A percentile compares a stretch with the other conserved stretches of the same genome.
phyloP scores from a whole-genome alignment of 2,329 filamentous ascomycete genomes.

The Diplodia sapinea region DNA sequence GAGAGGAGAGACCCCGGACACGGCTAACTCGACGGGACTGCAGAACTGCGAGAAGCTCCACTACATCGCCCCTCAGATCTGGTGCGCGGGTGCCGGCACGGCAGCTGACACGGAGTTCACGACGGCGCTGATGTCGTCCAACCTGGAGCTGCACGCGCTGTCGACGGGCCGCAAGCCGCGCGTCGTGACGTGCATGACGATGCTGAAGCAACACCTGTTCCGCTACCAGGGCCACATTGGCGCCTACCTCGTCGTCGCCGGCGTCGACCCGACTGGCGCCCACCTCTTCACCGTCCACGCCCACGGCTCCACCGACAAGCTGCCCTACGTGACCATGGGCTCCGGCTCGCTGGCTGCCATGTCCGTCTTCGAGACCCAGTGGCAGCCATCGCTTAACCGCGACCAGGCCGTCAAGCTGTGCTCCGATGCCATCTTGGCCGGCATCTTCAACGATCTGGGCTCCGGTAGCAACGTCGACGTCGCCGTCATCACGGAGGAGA shows the following conservation, averaged over 20 bases:
- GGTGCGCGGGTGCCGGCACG: constrained; percentile 97
- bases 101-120: constrained; percentile 99
- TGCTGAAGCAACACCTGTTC: constrained; percentile 99
- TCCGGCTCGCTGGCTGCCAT: constrained; percentile 95
- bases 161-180: constrained; percentile 95
- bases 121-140: constrained; percentile 96
- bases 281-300: constrained; percentile 98
- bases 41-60: constrained; percentile 99
- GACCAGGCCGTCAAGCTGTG: constrained; percentile 84
- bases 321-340: constrained; percentile 99
- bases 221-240: constrained; percentile 97
- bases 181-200: constrained; percentile 98
- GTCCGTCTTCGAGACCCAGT: constrained; percentile 96
- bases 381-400: constrained; percentile 77
- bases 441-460: constrained; percentile 98
- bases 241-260: constrained; percentile 95
- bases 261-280: constrained; percentile 91
- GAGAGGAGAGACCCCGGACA: constrained; percentile 25
- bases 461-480: constrained; percentile 98
- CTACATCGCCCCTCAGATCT: constrained; percentile 98
- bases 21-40: constrained; percentile 32
- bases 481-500: constrained; percentile 91
- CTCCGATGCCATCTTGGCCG: constrained; percentile 87
- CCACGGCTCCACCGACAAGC: constrained; percentile 97
- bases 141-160: constrained; percentile 95